These are phyloP conservation scores for Lodderomyces parapsilosis DNA, from an alignment of 1,139 yeast genomes.

Conservation along the genomic window DNA sequence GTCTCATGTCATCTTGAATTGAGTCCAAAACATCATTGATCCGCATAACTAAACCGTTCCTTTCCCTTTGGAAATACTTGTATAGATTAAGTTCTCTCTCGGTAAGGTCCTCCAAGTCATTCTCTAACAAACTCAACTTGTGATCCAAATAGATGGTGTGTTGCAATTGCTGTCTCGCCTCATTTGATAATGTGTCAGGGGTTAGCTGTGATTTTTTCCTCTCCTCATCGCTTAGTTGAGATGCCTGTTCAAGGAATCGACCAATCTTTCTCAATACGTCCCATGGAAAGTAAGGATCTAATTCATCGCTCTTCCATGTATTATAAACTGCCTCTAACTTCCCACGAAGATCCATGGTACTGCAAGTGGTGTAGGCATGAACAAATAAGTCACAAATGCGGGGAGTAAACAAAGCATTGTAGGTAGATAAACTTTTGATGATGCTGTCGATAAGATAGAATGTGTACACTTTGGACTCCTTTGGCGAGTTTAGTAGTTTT, in stretches of 20 bases:
- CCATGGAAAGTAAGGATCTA: slow-evolving; percentile 38
- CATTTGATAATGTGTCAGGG: neutral
- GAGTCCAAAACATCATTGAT: slow-evolving; percentile 36
- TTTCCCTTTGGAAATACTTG: slow-evolving; percentile 9
- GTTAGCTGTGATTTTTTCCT: neutral
- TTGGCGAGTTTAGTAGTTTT: slow-evolving; percentile 35
- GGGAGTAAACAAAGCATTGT: slow-evolving; percentile 36
- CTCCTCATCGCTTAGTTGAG: slow-evolving; percentile 18
- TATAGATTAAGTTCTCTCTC: neutral
- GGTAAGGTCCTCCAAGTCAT: neutral
- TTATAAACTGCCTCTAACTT: slow-evolving; percentile 27
- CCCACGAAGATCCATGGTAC: slow-evolving; percentile 33
- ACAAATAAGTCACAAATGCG: slow-evolving; percentile 36
- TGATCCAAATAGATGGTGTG: neutral
- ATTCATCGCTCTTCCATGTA: slow-evolving; percentile 37
- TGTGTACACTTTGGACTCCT: slow-evolving; percentile 38
- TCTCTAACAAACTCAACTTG: slow-evolving; percentile 6
- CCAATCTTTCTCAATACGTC: slow-evolving; percentile 33
- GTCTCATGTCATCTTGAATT: slow-evolving; percentile 22
- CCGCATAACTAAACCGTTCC: slow-evolving; percentile 31
- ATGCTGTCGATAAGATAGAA: slow-evolving; percentile 44
- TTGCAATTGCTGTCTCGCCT: neutral
- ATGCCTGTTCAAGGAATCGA: slow-evolving; percentile 40
- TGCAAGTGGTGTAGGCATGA: slow-evolving; percentile 38
- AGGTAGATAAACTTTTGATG: slow-evolving; percentile 22